Evolutionary conservation across 192 early-diverging fungal species (phyloP).

Genomic region (Backusella luteola): DNA sequence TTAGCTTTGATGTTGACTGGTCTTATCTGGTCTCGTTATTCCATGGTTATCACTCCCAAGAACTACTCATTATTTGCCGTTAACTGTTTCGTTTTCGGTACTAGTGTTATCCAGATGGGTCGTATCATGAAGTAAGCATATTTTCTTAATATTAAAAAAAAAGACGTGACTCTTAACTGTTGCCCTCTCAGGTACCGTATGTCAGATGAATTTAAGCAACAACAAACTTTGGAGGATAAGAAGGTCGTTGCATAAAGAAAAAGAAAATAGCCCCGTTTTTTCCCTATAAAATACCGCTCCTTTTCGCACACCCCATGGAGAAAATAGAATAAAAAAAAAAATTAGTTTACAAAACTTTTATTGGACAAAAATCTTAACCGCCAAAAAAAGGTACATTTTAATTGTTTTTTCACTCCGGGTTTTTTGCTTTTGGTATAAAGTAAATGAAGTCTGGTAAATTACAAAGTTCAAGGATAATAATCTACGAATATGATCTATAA

Average conservation of each 20-base stretch:
- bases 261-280: not conserved
- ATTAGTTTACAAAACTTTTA: not conserved
- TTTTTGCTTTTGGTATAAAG: not conserved
- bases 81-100: slow-evolving; percentile 92
- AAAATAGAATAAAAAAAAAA: slow-evolving; percentile 9
- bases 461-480: not conserved
- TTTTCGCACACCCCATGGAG: not conserved
- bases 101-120: slow-evolving; percentile 82
- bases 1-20: slow-evolving; percentile 89
- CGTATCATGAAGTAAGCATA: slow-evolving; percentile 71
- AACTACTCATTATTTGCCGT: slow-evolving; percentile 90
- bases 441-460: not conserved
- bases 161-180: not conserved
- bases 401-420: not conserved
- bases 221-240: not conserved
- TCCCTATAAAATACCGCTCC: slow-evolving; percentile 7
- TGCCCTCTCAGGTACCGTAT: slow-evolving; percentile 30
- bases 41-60: slow-evolving; percentile 89
- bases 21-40: slow-evolving; percentile 97
- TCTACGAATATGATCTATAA: not conserved
- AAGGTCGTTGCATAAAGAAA: not conserved
- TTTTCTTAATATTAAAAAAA: not conserved
- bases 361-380: not conserved
- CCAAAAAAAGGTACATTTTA: not conserved
- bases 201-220: slow-evolving; percentile 40